Conservation (phyloP, 306 rosid genomes). For the Dryas octopetala region DNA sequence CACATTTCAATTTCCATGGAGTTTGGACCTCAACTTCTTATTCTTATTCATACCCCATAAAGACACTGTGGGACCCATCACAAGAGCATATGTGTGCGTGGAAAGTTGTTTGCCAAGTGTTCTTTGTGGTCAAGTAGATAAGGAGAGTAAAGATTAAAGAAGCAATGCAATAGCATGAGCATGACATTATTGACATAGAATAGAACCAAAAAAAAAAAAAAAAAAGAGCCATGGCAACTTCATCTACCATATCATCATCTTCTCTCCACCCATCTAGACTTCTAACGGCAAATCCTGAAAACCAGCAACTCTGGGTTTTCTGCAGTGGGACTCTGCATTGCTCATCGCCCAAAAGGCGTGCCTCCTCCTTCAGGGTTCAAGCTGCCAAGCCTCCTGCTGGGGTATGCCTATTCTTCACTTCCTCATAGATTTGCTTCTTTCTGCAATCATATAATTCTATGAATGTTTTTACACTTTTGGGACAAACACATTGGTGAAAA, state of each 20-base stretch:
- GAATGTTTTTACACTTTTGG: not conserved
- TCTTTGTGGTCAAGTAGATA: conserved; percentile 21
- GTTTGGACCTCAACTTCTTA: too few species aligned
- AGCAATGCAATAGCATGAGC: not conserved
- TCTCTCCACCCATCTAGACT: conserved; percentile 44
- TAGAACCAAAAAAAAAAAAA: not conserved
- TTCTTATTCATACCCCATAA: too few species aligned
- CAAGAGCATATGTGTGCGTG: conserved; percentile 5
- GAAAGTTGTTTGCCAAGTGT: conserved; percentile 16
- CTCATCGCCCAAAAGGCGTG: conserved; percentile 20
- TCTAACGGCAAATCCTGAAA: conserved; percentile 21
- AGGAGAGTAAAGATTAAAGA: conserved; percentile 2
- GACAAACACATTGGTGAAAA: not conserved
- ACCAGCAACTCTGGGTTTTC: conserved; percentile 23
- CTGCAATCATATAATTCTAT: not conserved
- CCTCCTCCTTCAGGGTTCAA: conserved; percentile 46
- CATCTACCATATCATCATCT: conserved; percentile 39
- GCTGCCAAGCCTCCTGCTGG: conserved; percentile 83
- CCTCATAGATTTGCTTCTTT: not conserved
- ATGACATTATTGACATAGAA: not conserved
- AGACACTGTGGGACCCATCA: not conserved
- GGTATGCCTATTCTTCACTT: conserved; percentile 37
- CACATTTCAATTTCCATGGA: too few species aligned
- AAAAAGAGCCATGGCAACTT: conserved; percentile 51
- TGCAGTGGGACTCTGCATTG: conserved; percentile 23